Conservation (phyloP, 495 filamentous ascomycete genomes). For the Lophiotrema nucula region DNA sequence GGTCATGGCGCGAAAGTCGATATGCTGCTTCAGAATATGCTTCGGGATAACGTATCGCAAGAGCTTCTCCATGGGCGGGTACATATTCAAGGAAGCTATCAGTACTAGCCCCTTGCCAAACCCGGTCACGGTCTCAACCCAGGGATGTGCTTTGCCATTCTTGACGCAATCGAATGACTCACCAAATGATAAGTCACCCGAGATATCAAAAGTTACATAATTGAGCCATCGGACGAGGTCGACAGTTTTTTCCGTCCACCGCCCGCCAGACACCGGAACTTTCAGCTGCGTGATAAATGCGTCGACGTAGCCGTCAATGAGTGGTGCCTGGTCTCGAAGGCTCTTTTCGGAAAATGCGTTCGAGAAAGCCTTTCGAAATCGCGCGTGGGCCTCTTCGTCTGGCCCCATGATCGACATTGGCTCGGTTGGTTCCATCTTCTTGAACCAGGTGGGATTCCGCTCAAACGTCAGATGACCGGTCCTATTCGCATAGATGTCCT, state of each 20-base stretch:
- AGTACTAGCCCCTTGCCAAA: conserved; percentile 17
- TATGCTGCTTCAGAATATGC: conserved; percentile 12
- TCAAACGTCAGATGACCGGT: conserved; percentile 5
- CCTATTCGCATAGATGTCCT: conserved; percentile 25
- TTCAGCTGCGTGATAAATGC: conserved; percentile 18
- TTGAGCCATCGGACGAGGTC: conserved; percentile 27
- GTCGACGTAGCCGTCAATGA: conserved; percentile 12
- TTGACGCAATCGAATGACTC: conserved; percentile 26
- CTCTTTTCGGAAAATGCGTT: conserved; percentile 24
- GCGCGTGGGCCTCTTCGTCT: conserved; percentile 13
- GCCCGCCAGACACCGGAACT: background rate
- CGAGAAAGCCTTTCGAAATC: conserved; percentile 16
- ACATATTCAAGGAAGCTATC: conserved; percentile 12
- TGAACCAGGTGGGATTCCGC: conserved; percentile 13
- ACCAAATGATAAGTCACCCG: conserved; percentile 26
- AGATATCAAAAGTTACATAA: conserved; percentile 26
- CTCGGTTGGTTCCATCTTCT: conserved; percentile 14
- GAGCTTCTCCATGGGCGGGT: conserved; percentile 14
- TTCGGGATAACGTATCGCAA: conserved; percentile 19
- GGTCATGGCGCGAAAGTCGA: conserved; percentile 17
- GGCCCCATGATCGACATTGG: conserved; percentile 23
- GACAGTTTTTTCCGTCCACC: conserved; percentile 3
- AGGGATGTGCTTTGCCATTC: conserved; percentile 19
- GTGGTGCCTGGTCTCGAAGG: conserved; percentile 16
- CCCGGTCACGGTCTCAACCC: conserved; percentile 14